These are phyloP conservation scores for Metschnikowia hibisci DNA, from an alignment of 805 yeast species.

Conservation along the genomic window DNA sequence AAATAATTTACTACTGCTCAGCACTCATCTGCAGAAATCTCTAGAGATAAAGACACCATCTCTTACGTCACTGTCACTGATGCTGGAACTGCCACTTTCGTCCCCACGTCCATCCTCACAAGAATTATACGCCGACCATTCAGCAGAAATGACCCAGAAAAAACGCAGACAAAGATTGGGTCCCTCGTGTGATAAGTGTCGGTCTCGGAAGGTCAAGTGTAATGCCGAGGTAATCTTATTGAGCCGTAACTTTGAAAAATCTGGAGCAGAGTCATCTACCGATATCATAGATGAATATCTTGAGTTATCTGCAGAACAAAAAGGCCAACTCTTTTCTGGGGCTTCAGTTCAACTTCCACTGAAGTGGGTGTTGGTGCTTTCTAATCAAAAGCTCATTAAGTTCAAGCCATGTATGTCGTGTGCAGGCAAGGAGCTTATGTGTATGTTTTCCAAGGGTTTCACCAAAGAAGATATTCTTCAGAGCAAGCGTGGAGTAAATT, in stretches of 20 bases:
- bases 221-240: conserved; percentile 57
- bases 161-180: conserved; percentile 63
- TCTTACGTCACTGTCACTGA: conserved; percentile 19
- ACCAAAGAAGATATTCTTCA: conserved; percentile 57
- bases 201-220: conserved; percentile 68
- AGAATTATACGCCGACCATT: background rate
- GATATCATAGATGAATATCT: conserved; percentile 10
- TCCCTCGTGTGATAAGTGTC: conserved; percentile 70
- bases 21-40: conserved; percentile 10
- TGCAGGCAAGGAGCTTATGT: conserved; percentile 38
- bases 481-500: conserved; percentile 22
- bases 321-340: conserved; percentile 14
- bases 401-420: conserved; percentile 58
- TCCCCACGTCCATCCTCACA: conserved; percentile 13
- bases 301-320: conserved; percentile 10
- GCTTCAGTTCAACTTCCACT: conserved; percentile 15
- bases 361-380: conserved; percentile 18
- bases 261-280: background rate
- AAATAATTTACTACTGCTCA: conserved; percentile 18
- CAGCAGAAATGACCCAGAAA: conserved; percentile 1
- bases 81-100: conserved; percentile 19
- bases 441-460: conserved; percentile 61
- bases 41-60: conserved; percentile 14
- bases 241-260: conserved; percentile 15
- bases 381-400: conserved; percentile 38